phyloP scores from a whole-genome alignment of 2,329 filamentous ascomycete species.

The Xylariaceae sp. region DNA sequence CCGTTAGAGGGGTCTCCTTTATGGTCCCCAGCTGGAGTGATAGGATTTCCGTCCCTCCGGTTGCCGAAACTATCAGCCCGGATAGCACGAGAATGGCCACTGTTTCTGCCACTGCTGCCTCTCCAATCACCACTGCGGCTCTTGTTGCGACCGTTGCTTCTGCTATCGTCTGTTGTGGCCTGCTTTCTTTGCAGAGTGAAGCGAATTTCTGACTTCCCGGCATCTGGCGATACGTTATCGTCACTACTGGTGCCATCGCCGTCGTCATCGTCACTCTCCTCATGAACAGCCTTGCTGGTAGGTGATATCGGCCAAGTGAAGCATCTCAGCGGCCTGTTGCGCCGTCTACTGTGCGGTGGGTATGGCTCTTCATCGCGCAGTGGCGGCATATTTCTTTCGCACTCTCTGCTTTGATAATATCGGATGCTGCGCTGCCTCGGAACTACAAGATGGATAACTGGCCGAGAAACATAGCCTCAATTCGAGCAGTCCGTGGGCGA shows the following conservation, averaged over 20 bases:
- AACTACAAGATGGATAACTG: conserved; percentile 17
- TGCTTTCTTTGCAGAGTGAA: conserved; percentile 11
- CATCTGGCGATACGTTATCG: conserved; percentile 13
- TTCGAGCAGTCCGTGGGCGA: background rate
- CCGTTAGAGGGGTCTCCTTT: background rate
- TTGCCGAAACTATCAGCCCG: too few relatives aligned
- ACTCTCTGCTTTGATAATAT: background rate
- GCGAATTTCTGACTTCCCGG: conserved; percentile 11
- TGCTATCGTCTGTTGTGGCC: conserved; percentile 5
- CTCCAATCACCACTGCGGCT: conserved; percentile 6
- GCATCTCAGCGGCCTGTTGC: conserved; percentile 12
- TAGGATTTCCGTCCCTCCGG: too few relatives aligned
- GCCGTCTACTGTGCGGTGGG: conserved; percentile 14
- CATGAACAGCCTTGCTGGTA: conserved; percentile 8
- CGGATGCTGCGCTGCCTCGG: conserved; percentile 23
- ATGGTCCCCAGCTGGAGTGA: too few relatives aligned
- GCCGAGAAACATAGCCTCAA: conserved; percentile 23
- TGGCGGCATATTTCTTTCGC: conserved; percentile 23
- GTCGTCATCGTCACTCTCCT: conserved; percentile 6
- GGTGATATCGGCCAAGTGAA: conserved; percentile 13
- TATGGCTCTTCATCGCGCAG: conserved; percentile 16
- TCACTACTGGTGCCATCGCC: conserved; percentile 14
- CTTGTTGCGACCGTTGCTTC: too few relatives aligned
- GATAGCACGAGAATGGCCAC: too few relatives aligned
- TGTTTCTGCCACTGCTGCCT: background rate